Conservation (phyloP, 345 rosid genomes). For the Eucalyptus fibrosa region DNA sequence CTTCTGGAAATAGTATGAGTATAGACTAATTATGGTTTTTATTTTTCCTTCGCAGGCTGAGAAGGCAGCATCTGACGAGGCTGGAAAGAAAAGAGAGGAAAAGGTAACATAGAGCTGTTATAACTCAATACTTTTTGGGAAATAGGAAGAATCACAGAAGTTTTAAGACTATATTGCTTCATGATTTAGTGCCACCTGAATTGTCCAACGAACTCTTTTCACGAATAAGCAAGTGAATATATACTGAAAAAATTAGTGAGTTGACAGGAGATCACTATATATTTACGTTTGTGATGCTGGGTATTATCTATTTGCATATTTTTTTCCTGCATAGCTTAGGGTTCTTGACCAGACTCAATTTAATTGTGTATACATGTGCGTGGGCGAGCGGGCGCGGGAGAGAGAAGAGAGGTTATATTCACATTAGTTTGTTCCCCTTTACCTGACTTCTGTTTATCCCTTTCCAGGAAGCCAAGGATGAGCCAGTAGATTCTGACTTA, state of each 20-base stretch:
- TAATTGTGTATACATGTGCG: neutral
- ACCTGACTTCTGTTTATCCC: too few relatives aligned
- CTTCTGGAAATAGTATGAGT: neutral
- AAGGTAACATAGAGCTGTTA: neutral
- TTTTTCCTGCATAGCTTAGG: neutral
- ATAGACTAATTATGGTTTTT: neutral
- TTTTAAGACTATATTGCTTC: neutral
- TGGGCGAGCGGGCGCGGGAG: neutral
- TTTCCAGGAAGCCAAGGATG: too few relatives aligned
- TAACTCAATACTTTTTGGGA: neutral
- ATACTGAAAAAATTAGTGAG: neutral
- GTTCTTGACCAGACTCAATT: neutral
- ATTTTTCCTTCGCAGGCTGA: neutral
- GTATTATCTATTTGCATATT: neutral
- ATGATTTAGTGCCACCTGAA: neutral
- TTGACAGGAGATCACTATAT: neutral
- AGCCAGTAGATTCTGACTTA: too few relatives aligned
- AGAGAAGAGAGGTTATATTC: neutral
- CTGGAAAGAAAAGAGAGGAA: neutral
- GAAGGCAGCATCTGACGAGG: constrained; percentile 1
- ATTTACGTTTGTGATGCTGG: neutral
- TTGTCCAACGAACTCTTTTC: neutral
- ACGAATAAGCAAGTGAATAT: neutral
- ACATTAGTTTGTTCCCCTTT: neutral
- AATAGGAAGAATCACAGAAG: neutral